These are phyloP conservation scores for Casaregolazyma lundiana DNA, from an alignment of 1,139 yeast genomes.

Conservation along the genomic window DNA sequence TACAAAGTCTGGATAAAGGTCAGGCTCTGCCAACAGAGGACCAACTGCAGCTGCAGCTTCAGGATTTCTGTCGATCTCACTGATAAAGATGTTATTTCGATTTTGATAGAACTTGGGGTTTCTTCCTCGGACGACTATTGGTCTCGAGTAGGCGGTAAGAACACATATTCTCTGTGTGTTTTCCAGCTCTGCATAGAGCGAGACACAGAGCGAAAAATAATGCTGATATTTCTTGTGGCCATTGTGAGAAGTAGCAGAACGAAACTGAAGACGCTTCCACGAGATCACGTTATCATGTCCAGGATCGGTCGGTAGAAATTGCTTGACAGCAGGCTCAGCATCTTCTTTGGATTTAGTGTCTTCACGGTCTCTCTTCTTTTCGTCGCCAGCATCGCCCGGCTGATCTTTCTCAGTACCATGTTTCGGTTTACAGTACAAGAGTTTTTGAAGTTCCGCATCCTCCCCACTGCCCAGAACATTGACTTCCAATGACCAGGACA, in stretches of 20 bases:
- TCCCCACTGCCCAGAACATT: conserved; percentile 25
- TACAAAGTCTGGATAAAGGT: conserved; percentile 3
- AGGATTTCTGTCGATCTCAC: conserved; percentile 4
- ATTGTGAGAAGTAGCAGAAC: conserved; percentile 61
- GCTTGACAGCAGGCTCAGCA: conserved; percentile 27
- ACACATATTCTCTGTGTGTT: conserved; percentile 28
- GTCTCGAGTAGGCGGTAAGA: conserved; percentile 35
- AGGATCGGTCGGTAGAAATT: conserved; percentile 26
- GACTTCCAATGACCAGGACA: conserved; percentile 28
- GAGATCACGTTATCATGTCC: conserved; percentile 31
- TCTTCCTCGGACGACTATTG: conserved; percentile 61
- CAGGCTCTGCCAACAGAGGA: neutral
- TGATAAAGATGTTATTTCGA: conserved; percentile 43
- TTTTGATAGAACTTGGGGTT: conserved; percentile 62
- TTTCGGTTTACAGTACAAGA: conserved; percentile 29
- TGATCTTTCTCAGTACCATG: conserved; percentile 12
- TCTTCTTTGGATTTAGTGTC: conserved; percentile 15
- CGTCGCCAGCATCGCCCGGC: conserved; percentile 10
- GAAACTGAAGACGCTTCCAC: conserved; percentile 46
- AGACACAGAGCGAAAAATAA: conserved; percentile 48
- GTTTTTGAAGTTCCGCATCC: conserved; percentile 24
- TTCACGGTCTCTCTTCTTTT: neutral
- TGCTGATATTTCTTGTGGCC: conserved; percentile 55
- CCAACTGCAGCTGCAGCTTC: conserved; percentile 4
- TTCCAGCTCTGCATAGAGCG: conserved; percentile 38